Evolutionary conservation across 2,329 filamentous ascomycete species (phyloP).

Genomic region (Apiospora hydei): DNA sequence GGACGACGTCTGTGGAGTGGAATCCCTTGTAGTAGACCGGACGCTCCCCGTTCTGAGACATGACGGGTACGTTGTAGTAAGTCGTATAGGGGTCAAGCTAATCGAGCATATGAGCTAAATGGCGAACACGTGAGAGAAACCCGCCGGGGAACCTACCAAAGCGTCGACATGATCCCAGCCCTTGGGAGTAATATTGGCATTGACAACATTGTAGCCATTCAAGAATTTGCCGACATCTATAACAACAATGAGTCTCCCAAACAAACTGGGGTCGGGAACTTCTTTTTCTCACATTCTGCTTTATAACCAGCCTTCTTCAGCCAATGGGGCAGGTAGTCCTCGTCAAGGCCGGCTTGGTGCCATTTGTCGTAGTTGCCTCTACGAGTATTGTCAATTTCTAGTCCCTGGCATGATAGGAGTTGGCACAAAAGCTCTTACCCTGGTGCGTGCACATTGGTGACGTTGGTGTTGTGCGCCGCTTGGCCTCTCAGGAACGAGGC

Average conservation of each 20-base stretch:
- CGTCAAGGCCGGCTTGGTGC: slow-evolving; percentile 43
- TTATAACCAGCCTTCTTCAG: slow-evolving; percentile 30
- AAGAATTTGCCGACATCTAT: slow-evolving; percentile 69
- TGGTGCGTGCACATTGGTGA: slow-evolving; percentile 31
- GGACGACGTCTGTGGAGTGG: slow-evolving; percentile 47
- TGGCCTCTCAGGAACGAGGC: slow-evolving; percentile 36
- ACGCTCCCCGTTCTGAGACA: slow-evolving; percentile 10
- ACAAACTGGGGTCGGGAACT: too few relatives aligned
- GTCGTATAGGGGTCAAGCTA: not conserved
- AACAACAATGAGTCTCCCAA: slow-evolving; percentile 54
- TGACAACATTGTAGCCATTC: slow-evolving; percentile 53
- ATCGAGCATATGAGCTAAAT: slow-evolving; percentile 24
- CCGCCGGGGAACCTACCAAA: slow-evolving; percentile 32
- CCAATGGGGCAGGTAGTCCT: slow-evolving; percentile 32
- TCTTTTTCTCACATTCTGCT: slow-evolving; percentile 45
- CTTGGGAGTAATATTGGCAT: slow-evolving; percentile 53
- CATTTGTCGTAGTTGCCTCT: slow-evolving; percentile 33
- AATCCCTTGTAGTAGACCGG: slow-evolving; percentile 39
- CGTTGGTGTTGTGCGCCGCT: slow-evolving; percentile 39
- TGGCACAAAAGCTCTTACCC: slow-evolving; percentile 55
- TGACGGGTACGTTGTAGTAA: slow-evolving; percentile 28
- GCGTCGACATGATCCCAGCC: slow-evolving; percentile 43
- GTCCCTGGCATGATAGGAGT: slow-evolving; percentile 55
- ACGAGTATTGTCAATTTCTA: slow-evolving; percentile 36
- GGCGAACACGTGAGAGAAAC: slow-evolving; percentile 28